Evolutionary conservation across 257 asterid species (phyloP).

Genomic region (Capsicum pubescens): DNA sequence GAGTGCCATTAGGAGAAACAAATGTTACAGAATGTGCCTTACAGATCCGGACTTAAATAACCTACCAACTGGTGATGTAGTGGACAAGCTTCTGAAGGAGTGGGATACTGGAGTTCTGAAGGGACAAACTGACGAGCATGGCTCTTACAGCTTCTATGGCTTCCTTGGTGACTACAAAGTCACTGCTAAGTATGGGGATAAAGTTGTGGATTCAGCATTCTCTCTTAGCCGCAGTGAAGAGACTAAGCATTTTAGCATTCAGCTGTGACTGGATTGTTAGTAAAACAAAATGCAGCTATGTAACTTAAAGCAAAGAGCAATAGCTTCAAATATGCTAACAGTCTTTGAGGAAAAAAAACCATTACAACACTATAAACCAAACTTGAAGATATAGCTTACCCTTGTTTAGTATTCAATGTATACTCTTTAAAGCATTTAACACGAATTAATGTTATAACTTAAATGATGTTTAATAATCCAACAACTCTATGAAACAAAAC

Average conservation of each 20-base stretch:
- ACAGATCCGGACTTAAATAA: constrained; percentile 51
- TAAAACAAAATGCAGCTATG: not conserved
- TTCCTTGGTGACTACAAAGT: constrained; percentile 61
- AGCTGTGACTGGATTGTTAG: constrained; percentile 29
- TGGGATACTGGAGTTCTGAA: constrained; percentile 52
- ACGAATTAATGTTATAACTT: no score
- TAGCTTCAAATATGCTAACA: no score
- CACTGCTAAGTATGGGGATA: constrained; percentile 32
- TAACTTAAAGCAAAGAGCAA: not conserved
- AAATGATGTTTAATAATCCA: no score
- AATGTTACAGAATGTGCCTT: constrained; percentile 69
- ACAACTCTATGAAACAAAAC: no score
- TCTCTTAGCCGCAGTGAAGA: constrained; percentile 51
- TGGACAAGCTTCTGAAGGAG: constrained; percentile 58
- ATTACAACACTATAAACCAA: no score
- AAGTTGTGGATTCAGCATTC: constrained; percentile 41
- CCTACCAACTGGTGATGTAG: constrained; percentile 58
- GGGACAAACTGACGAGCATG: constrained; percentile 51
- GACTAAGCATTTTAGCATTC: constrained; percentile 49
- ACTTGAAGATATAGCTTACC: no score
- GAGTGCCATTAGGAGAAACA: constrained; percentile 49
- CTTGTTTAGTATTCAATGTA: no score
- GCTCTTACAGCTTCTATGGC: constrained; percentile 53
- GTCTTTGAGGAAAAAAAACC: no score
- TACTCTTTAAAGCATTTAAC: no score